Conservation (phyloP, 2,329 filamentous ascomycete species). For the Cladophialophora immunda region DNA sequence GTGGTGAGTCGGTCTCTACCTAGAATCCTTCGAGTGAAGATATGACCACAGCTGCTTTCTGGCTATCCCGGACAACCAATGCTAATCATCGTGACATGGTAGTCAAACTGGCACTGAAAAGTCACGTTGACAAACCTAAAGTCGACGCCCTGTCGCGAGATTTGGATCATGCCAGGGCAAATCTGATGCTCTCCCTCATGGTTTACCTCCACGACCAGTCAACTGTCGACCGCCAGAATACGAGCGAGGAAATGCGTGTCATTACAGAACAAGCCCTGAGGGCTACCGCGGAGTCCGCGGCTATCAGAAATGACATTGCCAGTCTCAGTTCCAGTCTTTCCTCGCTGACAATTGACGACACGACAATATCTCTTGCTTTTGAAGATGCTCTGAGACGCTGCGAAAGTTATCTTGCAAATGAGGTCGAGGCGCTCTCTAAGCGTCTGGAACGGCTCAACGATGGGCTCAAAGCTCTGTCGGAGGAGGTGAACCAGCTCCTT, state of each 20-base stretch:
- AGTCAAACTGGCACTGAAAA: slow-evolving; percentile 8
- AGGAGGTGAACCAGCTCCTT: neutral
- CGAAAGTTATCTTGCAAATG: neutral
- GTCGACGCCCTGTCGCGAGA: neutral
- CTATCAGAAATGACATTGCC: neutral
- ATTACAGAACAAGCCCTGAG: neutral
- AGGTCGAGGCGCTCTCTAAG: neutral
- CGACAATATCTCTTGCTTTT: neutral
- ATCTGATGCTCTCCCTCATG: slow-evolving; percentile 4
- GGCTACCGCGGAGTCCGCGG: neutral
- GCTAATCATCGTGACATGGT: neutral
- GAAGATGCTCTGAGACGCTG: neutral
- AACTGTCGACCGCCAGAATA: neutral
- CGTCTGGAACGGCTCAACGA: neutral
- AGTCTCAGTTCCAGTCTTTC: neutral
- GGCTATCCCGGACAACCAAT: neutral
- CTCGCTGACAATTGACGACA: neutral
- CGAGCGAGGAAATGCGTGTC: neutral
- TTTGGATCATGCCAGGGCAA: slow-evolving; percentile 1
- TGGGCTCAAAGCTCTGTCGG: neutral
- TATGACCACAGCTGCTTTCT: neutral
- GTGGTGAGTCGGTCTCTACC: neutral
- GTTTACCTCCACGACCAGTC: neutral
- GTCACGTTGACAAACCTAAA: neutral
- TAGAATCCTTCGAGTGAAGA: neutral